phyloP scores from a whole-genome alignment of 2,329 filamentous ascomycete genomes.

The Aspergillus aculeatus region DNA sequence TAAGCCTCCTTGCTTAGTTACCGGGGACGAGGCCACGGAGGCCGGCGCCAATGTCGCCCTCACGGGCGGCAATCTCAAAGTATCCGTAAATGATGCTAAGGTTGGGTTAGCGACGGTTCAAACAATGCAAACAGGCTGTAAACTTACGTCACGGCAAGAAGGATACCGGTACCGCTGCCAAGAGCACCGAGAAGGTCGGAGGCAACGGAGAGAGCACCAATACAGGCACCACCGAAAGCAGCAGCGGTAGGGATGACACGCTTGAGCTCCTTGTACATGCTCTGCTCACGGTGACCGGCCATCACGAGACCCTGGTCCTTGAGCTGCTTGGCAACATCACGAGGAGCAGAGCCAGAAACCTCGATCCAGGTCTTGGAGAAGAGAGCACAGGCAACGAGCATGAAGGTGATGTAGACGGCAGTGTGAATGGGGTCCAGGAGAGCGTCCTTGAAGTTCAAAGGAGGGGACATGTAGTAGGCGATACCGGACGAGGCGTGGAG shows the following conservation, averaged over 20 bases:
- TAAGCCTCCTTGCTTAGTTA: conserved; percentile 35
- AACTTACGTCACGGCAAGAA: conserved; percentile 96
- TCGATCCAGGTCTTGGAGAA: conserved; percentile 99
- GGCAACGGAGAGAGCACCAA: conserved; percentile 92
- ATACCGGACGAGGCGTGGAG: conserved; percentile 90
- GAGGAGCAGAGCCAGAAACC: conserved; percentile 94
- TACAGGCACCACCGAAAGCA: conserved; percentile 97
- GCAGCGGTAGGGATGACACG: conserved; percentile 97
- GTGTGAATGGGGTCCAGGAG: conserved; percentile 97
- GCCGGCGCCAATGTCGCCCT: conserved; percentile 82
- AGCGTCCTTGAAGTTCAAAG: conserved; percentile 95
- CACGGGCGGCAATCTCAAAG: conserved; percentile 98
- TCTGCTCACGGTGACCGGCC: conserved; percentile 98
- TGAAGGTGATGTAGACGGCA: conserved; percentile 91
- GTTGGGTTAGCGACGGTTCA: conserved; percentile 30
- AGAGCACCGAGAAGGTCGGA: conserved; percentile 95
- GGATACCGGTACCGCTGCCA: conserved; percentile 94
- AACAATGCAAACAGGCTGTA: neutral
- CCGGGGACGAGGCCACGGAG: conserved; percentile 64
- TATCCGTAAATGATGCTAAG: conserved; percentile 96
- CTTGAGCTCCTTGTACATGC: conserved; percentile 99
- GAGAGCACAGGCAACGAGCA: conserved; percentile 94
- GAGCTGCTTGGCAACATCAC: conserved; percentile 98
- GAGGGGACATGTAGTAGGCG: conserved; percentile 99
- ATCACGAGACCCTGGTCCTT: conserved; percentile 99